Base-by-base conservation (phyloP, 495 filamentous ascomycete genomes). In the Lophiotrema nucula region DNA sequence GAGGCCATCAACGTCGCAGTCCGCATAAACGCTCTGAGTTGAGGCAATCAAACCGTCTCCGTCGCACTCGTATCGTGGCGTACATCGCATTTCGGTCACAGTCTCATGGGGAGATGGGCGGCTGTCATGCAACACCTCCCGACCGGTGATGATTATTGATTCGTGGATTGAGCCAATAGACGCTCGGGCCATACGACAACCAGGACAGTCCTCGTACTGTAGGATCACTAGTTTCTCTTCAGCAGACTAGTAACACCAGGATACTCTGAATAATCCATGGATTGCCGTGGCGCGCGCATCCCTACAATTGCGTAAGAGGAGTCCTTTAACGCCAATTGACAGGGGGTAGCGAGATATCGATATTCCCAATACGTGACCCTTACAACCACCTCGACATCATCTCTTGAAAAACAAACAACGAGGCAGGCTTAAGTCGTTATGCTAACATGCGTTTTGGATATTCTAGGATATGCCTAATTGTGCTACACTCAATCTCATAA, bases 191-290 rank as follows among this genome's bases (percentile, higher is more conserved):
- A 47, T 15, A 35, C 16, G 43, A 8, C 8, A 22, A 22, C 43
- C 16, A 47, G 43, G 43, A 47, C 43, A 47, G 43, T 16, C 43
- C 43, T n/a, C n/a, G 23, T 47, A 22, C 25, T 23, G 43, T 23
- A 42, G 22, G 39, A 42, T 15, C 39, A 15, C 22, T 42, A 6
- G n/a, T n/a, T n/a, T n/a, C n/a, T n/a, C n/a, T n/a, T n/a, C n/a
- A n/a, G n/a, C n/a, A n/a, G n/a, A n/a, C n/a, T n/a, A n/a, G n/a
- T n/a, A n/a, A n/a, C n/a, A n/a, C n/a, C n/a, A n/a, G n/a, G n/a
- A n/a, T n/a, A n/a, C n/a, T n/a, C n/a, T n/a, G n/a, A n/a, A n/a
- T n/a, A n/a, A n/a, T n/a, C n/a, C n/a, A 35, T 35, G 8, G 15
- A 15, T 35, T 35, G 31, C 31, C 31, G 31, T 35, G 8, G 31